Evolutionary conservation across 163 green algal species (phyloP).

Genomic region (Prototheca stagnorum): DNA sequence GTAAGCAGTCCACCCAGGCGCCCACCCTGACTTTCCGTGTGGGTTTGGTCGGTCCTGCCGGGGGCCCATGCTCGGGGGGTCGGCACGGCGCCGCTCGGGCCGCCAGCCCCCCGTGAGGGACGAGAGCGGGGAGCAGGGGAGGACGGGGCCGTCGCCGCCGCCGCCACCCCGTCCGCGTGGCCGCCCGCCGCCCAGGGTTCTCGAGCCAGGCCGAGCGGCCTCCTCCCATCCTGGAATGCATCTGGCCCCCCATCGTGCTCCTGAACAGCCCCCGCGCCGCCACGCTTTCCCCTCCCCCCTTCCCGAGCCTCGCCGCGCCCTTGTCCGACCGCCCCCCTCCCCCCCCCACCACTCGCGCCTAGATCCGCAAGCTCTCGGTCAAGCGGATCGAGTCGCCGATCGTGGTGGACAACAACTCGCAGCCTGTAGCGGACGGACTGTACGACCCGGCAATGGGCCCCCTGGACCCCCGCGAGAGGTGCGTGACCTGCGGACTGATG

Average conservation of each 20-base stretch:
- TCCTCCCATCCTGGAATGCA: not conserved
- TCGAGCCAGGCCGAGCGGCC: not conserved
- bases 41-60: too few species aligned
- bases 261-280: too few species aligned
- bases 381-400: slow-evolving; percentile 66
- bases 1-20: not conserved
- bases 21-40: too few species aligned
- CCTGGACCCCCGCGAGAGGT: slow-evolving; percentile 27
- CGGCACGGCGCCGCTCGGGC: too few species aligned
- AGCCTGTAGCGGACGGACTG: slow-evolving; percentile 63
- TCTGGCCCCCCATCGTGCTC: not conserved
- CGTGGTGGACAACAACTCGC: slow-evolving; percentile 66
- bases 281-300: too few species aligned
- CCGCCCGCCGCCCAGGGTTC: too few species aligned
- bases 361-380: slow-evolving; percentile 71
- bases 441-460: slow-evolving; percentile 84
- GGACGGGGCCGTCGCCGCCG: too few species aligned
- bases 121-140: too few species aligned
- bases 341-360: slow-evolving; percentile 1
- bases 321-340: not conserved
- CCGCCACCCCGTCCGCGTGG: too few species aligned
- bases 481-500: slow-evolving; percentile 62
- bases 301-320: too few species aligned
- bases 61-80: too few species aligned
- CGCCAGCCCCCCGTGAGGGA: too few species aligned